A percentile compares a stretch with the other conserved stretches of the same genome.
These are phyloP conservation scores for Lactarius evosmus DNA, from an alignment of 768 basidiomycete genomes.

Conservation along the genomic window DNA sequence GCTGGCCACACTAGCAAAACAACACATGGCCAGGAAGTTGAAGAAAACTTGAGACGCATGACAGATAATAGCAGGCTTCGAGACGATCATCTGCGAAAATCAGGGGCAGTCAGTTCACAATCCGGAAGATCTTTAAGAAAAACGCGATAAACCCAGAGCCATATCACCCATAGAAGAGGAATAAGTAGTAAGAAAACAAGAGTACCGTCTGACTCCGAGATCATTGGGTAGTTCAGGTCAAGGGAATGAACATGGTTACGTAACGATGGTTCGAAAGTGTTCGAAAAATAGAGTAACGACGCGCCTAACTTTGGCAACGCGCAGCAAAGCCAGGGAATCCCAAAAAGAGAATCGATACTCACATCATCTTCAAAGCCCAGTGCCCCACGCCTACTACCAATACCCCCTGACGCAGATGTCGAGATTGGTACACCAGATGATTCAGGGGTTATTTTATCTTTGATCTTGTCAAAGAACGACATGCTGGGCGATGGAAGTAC, in stretches of 20 bases:
- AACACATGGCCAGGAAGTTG: conserved; percentile 89
- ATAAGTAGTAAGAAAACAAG: conserved; percentile 64
- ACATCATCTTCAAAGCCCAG: conserved; percentile 73
- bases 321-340: conserved; percentile 30
- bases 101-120: conserved; percentile 29
- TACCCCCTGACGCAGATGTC: conserved; percentile 49
- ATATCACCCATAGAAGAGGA: conserved; percentile 60
- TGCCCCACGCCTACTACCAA: conserved; percentile 52
- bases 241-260: conserved; percentile 26
- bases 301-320: conserved; percentile 6
- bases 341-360: conserved; percentile 42
- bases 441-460: conserved; percentile 50
- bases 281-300: conserved; percentile 3
- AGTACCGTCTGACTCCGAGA: conserved; percentile 40
- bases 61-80: conserved; percentile 76
- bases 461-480: conserved; percentile 56
- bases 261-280: conserved; percentile 20
- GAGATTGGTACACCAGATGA: conserved; percentile 36
- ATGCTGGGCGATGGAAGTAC: conserved; percentile 34
- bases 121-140: conserved; percentile 16
- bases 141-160: conserved; percentile 58
- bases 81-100: conserved; percentile 72
- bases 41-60: conserved; percentile 83
- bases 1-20: conserved; percentile 82
- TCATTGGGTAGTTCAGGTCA: conserved; percentile 19